Evolutionary conservation across 805 yeast genomes (phyloP), one percentile per base, ranked within the genome.

Genomic region (Kluyveromyces siamensis): DNA sequence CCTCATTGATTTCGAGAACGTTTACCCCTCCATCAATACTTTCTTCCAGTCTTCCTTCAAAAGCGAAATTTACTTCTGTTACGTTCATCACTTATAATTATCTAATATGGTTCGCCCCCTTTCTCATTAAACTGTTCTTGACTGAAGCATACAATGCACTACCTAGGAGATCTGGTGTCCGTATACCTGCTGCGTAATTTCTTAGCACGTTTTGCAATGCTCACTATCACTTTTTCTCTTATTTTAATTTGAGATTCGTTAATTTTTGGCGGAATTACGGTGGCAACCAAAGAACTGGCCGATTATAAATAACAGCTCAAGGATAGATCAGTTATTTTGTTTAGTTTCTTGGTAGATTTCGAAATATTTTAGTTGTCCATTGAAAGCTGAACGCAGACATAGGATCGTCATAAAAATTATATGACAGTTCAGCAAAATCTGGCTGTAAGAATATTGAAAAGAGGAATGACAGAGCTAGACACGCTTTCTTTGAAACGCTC

Each of bases 401-500:
- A 21, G 6, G 25, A 21, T 21, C 25, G 25, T 21, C 25, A 21
- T 21, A 21, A 21, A 21, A 21, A 21, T 21, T 41, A 13, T 45
- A 30, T 30, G 37, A 25, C 30, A 17, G 43, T 19, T 25, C 19
- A 30, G 10, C n/a, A 37, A 39, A 37, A 30, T 16, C 27, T 45
- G 37, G 41, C 50, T n/a, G 45, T 40, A 36, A 41, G 49, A 30
- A 30, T 50, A 17, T 36, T 40, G 8, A 27, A 39, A 18, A 48
- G 49, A 40, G 45, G 46, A 17, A 36, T 48, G 33, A 41, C 40
- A 30, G 46, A 43, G 11, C 44, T 49, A 16, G 39, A 33, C 7
- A 47, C 38, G 3, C 27, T 25, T 16, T 43, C 50, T 7, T 39
- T 36, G 27, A 44, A 43, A n/a, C 38, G 45, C 19, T 50, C 53